Conservation (phyloP, 352 stramenopile genomes). For the Halophytophthora batemanensis region DNA sequence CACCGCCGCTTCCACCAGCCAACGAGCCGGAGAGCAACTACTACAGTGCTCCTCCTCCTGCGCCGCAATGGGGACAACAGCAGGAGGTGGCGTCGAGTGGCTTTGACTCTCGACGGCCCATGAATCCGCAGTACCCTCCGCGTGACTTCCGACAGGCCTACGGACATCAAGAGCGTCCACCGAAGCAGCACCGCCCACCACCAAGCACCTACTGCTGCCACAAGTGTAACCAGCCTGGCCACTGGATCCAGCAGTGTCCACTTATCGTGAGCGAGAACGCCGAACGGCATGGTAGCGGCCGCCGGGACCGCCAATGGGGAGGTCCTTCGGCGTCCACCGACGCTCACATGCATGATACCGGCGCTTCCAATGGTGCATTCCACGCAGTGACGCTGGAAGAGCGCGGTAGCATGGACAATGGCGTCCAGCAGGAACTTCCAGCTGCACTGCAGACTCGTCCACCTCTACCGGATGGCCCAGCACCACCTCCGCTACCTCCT, state of each 20-base stretch:
- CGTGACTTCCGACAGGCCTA: slow-evolving; percentile 4
- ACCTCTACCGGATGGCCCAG: slow-evolving; percentile 13
- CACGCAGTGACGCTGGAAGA: slow-evolving; percentile 1
- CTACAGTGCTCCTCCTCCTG: slow-evolving; percentile 1
- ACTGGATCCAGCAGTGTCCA: slow-evolving; percentile 80
- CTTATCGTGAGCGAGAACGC: slow-evolving; percentile 25
- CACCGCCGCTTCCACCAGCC: background rate
- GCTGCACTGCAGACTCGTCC: slow-evolving; percentile 7
- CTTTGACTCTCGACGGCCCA: slow-evolving; percentile 6
- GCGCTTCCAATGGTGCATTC: slow-evolving; percentile 9
- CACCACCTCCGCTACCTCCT: slow-evolving; percentile 24
- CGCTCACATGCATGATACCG: slow-evolving; percentile 19
- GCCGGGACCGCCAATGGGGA: slow-evolving; percentile 13
- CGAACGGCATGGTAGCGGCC: background rate
- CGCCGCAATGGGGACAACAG: background rate
- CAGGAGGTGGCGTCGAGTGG: slow-evolving; percentile 8
- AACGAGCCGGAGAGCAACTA: background rate
- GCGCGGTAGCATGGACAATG: slow-evolving; percentile 3
- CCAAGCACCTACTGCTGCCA: slow-evolving; percentile 71
- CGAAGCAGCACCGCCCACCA: slow-evolving; percentile 33
- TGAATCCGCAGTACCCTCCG: slow-evolving; percentile 13
- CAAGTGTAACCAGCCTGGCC: slow-evolving; percentile 69
- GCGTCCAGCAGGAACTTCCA: slow-evolving; percentile 5
- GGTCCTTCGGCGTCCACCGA: slow-evolving; percentile 1
- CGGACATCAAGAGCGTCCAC: slow-evolving; percentile 11